These are phyloP conservation scores for Artemisia annua DNA, from an alignment of 129 eudicot species.

Conservation along the genomic window DNA sequence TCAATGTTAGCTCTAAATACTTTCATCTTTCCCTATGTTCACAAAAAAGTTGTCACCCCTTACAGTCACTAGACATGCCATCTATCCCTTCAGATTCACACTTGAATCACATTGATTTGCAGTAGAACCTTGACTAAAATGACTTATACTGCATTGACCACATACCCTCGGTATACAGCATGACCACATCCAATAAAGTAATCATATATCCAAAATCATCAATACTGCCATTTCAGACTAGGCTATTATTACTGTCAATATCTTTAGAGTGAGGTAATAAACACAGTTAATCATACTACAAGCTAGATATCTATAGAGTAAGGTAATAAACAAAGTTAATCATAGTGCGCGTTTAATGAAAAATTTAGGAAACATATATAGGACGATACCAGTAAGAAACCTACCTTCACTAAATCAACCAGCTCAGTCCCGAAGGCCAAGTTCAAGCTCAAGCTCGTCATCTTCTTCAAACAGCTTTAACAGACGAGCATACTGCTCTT, in stretches of 20 bases:
- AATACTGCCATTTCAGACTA: not conserved
- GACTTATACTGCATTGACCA: not conserved
- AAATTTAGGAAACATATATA: not conserved
- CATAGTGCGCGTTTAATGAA: not conserved
- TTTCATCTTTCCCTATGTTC: not conserved
- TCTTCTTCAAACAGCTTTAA: constrained; percentile 95
- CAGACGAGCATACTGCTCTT: constrained; percentile 91
- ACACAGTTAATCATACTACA: not conserved
- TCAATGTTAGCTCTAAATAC: not conserved
- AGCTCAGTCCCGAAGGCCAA: constrained; percentile 85
- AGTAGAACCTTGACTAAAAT: not conserved
- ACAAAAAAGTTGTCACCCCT: not conserved
- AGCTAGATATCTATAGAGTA: not conserved
- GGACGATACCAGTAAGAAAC: constrained; percentile 11
- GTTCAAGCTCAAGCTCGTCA: constrained; percentile 95
- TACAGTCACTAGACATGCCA: too few relatives aligned
- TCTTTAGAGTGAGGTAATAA: constrained; percentile 4
- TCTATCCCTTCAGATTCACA: not conserved
- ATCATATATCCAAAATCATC: not conserved
- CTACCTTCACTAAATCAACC: constrained; percentile 38
- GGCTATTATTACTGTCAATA: not conserved
- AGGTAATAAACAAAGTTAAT: not conserved
- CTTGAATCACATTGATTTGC: not conserved
- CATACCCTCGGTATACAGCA: not conserved
- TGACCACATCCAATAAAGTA: not conserved